Percentiles rank a stretch among this genome's conserved stretches.
Conservation (phyloP, 2,329 filamentous ascomycete species). For the Bipolaris cookei region DNA sequence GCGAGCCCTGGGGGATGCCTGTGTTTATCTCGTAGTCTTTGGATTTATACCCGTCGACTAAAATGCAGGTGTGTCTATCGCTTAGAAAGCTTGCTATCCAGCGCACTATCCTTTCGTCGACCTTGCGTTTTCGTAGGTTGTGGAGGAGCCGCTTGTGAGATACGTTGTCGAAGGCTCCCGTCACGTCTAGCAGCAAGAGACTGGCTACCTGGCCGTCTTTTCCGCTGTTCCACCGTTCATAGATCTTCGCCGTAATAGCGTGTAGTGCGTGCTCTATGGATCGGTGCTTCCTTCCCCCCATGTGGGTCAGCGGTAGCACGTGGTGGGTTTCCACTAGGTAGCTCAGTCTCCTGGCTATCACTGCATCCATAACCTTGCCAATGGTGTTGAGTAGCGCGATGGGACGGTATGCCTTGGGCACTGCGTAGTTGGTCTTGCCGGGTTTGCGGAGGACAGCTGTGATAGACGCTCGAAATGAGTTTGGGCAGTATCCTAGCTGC, state of each 20-base stretch:
- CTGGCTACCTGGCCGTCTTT: constrained; percentile 27
- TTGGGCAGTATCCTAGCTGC: constrained; percentile 21
- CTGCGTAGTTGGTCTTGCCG: constrained; percentile 34
- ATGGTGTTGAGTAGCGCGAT: constrained; percentile 39
- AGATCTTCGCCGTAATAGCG: constrained; percentile 32
- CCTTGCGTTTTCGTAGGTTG: constrained; percentile 23
- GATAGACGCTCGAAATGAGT: constrained; percentile 14
- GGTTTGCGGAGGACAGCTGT: constrained; percentile 38
- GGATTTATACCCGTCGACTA: constrained; percentile 21
- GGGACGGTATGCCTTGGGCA: constrained; percentile 34
- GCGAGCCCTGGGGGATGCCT: constrained; percentile 41
- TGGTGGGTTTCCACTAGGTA: constrained; percentile 22
- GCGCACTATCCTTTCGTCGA: constrained; percentile 22
- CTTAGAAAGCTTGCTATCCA: constrained; percentile 29
- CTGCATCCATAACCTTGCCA: constrained; percentile 38
- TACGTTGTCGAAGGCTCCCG: constrained; percentile 39
- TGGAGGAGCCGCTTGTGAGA: constrained; percentile 31
- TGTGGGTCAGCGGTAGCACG: constrained; percentile 27
- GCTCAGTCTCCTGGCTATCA: constrained; percentile 26
- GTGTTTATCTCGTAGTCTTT: constrained; percentile 21
- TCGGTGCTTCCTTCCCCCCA: constrained; percentile 33
- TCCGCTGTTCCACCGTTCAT: constrained; percentile 26
- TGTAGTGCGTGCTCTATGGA: constrained; percentile 38
- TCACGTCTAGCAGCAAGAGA: constrained; percentile 41
- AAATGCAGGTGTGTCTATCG: constrained; percentile 22